Percentiles rank a stretch among this genome's conserved stretches.
Evolutionary conservation across 441 rosid genomes (phyloP).

Genomic region (Pelargonium myrrhifolium): DNA sequence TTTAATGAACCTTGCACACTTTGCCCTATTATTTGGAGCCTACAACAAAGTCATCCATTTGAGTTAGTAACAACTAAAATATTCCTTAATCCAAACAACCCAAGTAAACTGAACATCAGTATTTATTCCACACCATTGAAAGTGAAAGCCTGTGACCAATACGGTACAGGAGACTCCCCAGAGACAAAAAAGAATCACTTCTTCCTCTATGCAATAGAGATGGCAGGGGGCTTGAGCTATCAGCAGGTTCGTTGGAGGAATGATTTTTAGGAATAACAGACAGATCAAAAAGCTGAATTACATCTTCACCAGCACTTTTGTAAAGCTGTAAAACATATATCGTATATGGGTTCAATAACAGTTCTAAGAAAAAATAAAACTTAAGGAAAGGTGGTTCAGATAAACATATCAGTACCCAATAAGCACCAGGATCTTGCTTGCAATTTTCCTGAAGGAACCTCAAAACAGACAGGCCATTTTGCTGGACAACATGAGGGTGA

Average conservation of each 20-base stretch:
- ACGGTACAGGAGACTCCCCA: slow-evolving; percentile 87
- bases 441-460: slow-evolving; percentile 93
- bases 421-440: slow-evolving; percentile 95
- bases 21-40: slow-evolving; percentile 64
- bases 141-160: slow-evolving; percentile 88
- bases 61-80: slow-evolving; percentile 22
- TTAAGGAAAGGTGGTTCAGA: not conserved
- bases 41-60: slow-evolving; percentile 27
- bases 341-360: slow-evolving; percentile 12
- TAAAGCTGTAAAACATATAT: slow-evolving; percentile 50
- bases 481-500: slow-evolving; percentile 91
- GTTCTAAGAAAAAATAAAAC: not conserved
- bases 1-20: slow-evolving; percentile 70
- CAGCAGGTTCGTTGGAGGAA: slow-evolving; percentile 44
- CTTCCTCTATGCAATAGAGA: slow-evolving; percentile 54
- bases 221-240: slow-evolving; percentile 47
- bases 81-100: slow-evolving; percentile 10
- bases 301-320: slow-evolving; percentile 89
- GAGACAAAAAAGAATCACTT: slow-evolving; percentile 64
- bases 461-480: slow-evolving; percentile 85
- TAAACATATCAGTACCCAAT: slow-evolving; percentile 52
- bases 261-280: slow-evolving; percentile 69
- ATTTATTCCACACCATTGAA: slow-evolving; percentile 53
- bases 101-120: slow-evolving; percentile 10
- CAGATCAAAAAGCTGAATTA: slow-evolving; percentile 87